Conservation (phyloP, 2,329 filamentous ascomycete genomes). For the Colletotrichum simmondsii region DNA sequence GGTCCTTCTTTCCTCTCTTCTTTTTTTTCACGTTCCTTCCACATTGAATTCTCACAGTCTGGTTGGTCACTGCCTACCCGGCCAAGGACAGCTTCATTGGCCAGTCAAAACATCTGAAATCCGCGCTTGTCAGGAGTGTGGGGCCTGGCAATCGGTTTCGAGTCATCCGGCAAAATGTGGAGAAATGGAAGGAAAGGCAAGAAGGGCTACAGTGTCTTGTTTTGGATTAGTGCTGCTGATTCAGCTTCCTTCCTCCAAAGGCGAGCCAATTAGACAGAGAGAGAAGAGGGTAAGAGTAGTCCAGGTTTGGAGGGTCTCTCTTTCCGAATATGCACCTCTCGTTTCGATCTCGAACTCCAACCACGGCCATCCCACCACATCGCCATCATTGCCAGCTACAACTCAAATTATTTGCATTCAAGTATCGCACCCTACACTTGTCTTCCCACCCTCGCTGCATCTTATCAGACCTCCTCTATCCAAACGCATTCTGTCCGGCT, state of each 20-base stretch:
- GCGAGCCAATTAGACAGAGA: not conserved
- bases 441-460: not conserved
- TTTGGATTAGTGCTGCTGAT: not conserved
- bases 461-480: not conserved
- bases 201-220: not conserved
- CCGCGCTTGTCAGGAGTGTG: constrained; percentile 15
- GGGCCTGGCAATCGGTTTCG: not conserved
- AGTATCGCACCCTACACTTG: not conserved
- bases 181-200: not conserved
- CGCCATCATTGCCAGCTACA: not conserved
- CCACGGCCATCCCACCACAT: not conserved
- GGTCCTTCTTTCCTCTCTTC: constrained; percentile 35
- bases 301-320: not conserved
- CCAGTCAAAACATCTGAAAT: not conserved
- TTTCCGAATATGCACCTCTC: not conserved
- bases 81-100: not conserved
- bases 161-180: constrained; percentile 27
- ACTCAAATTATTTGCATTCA: not conserved
- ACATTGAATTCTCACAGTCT: not conserved
- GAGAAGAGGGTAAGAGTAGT: not conserved
- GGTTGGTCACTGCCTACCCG: not conserved
- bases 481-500: not conserved
- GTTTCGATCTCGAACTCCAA: not conserved
- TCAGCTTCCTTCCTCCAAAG: not conserved
- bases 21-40: not conserved